Evolutionary conservation across 2,329 filamentous ascomycete species (phyloP).

Genomic region (Escovopsis weberi): DNA sequence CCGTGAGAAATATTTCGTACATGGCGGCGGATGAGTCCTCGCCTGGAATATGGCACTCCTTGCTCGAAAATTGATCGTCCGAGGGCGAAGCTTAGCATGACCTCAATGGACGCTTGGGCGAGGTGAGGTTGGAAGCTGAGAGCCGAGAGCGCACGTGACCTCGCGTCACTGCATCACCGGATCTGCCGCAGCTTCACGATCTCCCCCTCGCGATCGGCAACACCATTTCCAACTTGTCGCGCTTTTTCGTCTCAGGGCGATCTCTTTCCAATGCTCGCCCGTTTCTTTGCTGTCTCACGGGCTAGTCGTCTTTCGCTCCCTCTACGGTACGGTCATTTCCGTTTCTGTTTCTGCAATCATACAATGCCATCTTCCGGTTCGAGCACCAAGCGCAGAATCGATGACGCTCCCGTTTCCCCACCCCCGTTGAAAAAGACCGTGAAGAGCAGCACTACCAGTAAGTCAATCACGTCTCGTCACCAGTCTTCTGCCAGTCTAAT

Average conservation of each 20-base stretch:
- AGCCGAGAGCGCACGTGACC: constrained; percentile 15
- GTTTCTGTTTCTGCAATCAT: neutral
- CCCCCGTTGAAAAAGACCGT: constrained; percentile 38
- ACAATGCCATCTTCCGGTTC: constrained; percentile 14
- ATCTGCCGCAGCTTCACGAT: neutral
- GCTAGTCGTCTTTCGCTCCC: neutral
- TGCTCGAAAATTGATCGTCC: neutral
- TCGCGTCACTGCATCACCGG: constrained; percentile 11
- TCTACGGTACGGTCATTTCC: neutral
- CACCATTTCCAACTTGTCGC: neutral
- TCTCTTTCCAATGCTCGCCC: neutral
- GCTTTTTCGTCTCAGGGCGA: constrained; percentile 3
- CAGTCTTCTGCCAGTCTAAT: neutral
- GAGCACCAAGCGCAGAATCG: constrained; percentile 20
- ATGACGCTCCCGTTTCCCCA: constrained; percentile 34
- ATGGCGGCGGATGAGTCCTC: constrained; percentile 18
- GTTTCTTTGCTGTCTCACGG: neutral
- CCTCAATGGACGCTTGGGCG: no score
- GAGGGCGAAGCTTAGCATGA: neutral
- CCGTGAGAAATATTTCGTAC: constrained; percentile 46
- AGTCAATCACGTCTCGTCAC: constrained; percentile 5
- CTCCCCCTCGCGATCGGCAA: neutral
- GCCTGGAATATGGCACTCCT: neutral
- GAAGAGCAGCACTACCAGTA: constrained; percentile 38
- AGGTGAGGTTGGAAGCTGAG: neutral